Base-by-base conservation (phyloP, 2,329 filamentous ascomycete genomes). In the Fusarium albidum region DNA sequence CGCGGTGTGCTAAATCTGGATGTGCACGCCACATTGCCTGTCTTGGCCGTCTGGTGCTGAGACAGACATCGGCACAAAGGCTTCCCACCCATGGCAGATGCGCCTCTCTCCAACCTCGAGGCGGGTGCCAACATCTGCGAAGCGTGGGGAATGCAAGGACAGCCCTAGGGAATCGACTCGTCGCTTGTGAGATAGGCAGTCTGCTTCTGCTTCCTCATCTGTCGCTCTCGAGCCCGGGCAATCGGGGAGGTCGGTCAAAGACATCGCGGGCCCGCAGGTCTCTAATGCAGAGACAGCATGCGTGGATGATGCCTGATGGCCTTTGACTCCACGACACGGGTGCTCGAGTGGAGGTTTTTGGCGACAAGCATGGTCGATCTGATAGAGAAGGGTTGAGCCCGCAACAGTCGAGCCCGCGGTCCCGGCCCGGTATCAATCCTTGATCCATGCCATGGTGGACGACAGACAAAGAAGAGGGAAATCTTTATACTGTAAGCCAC, bases 51-150 rank as follows among this genome's bases (percentile, higher is more conserved):
- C 43, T 64, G 53, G 46, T 59, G 41, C 49, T 54, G 52, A 62
- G 64, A 66, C 64, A 58, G 31, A 52, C 53, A 34, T 65, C 40
- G 40, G 47, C 52, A 54, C 35, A 40, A 57, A 52, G 40, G 46
- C 46, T 42, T 41, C 49, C 42, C 42, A 28, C 28, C 31, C 37
- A 21, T 31, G 29, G 29, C 29, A 33, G n/a, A 35, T 34, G 39
- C 28, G 35, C 33, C 10, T 31, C 10, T 31, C 10, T 31, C 29
- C 29, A n/a, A 31, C 29, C 10, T n/a, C n/a, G 29, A n/a, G 29
- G 29, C 7, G 21, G 21, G 21, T 21, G 21, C 21, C 21, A 21
- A 21, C 21, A 7, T 21, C 21, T 21, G 21, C 7, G 21, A 21
- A 21, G 21, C 21, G 31, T 44, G 39, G 40, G 26, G 40, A 40